A percentile compares a stretch with the other conserved stretches of the same genome.
Conservation (phyloP, 169 alveolate genomes). For the Ichthyophthirius multifiliis region DNA sequence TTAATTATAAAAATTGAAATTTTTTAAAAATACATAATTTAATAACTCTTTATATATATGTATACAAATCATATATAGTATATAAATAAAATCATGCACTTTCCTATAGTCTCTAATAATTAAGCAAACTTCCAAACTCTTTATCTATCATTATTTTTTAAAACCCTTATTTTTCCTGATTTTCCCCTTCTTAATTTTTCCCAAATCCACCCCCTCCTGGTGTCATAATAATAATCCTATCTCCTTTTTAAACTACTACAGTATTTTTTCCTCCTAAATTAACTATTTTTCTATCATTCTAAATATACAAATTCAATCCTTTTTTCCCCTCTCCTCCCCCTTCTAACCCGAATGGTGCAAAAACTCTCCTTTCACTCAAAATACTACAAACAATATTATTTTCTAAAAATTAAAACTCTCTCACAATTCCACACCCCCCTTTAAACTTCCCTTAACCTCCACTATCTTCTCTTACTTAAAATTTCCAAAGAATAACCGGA, state of each 20-base stretch:
- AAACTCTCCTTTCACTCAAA: constrained; percentile 77
- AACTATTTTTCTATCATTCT: constrained; percentile 33
- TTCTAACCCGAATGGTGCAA: constrained; percentile 76
- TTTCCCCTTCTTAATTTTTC: not conserved
- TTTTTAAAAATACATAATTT: too few species aligned
- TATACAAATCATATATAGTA: too few species aligned
- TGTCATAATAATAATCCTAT: constrained; percentile 60
- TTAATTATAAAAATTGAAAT: too few species aligned
- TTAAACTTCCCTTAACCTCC: constrained; percentile 78
- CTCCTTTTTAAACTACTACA: constrained; percentile 43
- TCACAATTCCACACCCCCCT: constrained; percentile 84
- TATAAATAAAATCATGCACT: too few species aligned
- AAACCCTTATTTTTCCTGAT: too few species aligned
- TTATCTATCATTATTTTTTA: too few species aligned
- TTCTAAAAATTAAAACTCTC: constrained; percentile 70
- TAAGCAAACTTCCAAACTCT: too few species aligned
- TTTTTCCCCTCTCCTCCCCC: constrained; percentile 77
- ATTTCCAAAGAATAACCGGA: constrained; percentile 70
- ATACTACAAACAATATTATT: constrained; percentile 51
- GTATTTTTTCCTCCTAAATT: constrained; percentile 71
- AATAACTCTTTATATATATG: too few species aligned
- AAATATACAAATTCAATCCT: constrained; percentile 69
- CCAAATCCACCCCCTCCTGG: constrained; percentile 92
- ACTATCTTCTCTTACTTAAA: constrained; percentile 62
- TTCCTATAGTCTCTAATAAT: too few species aligned